Base-by-base conservation (phyloP, 371 early-diverging fungal species). In the Actinomucor elegans region DNA sequence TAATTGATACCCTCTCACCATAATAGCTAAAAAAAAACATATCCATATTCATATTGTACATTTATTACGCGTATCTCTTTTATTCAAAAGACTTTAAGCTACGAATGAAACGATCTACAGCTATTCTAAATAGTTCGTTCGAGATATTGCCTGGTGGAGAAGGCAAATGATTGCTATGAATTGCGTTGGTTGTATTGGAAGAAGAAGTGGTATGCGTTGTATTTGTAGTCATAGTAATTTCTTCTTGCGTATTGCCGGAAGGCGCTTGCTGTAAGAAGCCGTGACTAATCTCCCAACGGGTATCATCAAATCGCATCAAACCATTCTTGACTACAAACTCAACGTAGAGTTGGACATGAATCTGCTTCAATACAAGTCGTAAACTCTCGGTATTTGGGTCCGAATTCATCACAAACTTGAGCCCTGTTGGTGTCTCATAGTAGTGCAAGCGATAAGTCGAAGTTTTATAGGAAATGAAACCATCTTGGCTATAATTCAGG, bases 261-360 rank as follows among this genome's bases (percentile, higher is more conserved):
- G n/a, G n/a, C n/a, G n/a, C n/a, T n/a, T n/a, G n/a, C 32, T 60
- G 71, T 31, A 67, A 45, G 15, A 59, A 63, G 8, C 73, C 77
- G 17, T 71, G 73, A 26, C 69, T 75, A 18, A 77, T 69, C 40
- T 72, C 73, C 78, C 78, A 78, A 11, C 78, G 73, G 15, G 78
- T 78, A 66, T 78, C 75, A 53, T 77, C 77, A 44, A 79, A 76
- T 29, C 71, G 60, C 67, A 83, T 77, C 49, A 92, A 57, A 11
- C 91, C 89, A 52, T 89, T 89, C 65, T 88, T 93, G 48, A 90
- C 86, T 0, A 94, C 93, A 64, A 88, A 94, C 60, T 94, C 95
- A 10, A 97, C 93, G 69, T 94, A 97, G 18, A 94, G 75, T 42
- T 91, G 86, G 23, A 83, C 74, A 68, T 94, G 92, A 41, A 96